Percentiles rank a stretch among this genome's conserved stretches.
These are phyloP conservation scores for Cordyceps cicadae DNA, from an alignment of 2,329 filamentous ascomycete species.

Conservation along the genomic window DNA sequence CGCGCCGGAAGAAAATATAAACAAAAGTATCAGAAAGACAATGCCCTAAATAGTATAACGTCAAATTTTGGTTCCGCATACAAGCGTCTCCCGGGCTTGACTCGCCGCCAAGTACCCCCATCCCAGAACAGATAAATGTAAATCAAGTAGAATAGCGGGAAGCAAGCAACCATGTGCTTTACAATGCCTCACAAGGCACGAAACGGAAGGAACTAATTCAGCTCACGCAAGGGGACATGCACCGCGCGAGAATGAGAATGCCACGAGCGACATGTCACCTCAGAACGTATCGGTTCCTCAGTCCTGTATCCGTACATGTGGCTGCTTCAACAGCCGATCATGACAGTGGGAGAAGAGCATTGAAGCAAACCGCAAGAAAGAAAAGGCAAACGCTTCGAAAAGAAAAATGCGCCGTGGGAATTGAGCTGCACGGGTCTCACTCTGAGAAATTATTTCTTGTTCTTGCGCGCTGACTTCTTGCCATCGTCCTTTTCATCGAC, in stretches of 20 bases:
- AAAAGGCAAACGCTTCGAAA: not conserved
- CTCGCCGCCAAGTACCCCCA: not conserved
- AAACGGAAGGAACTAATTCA: not conserved
- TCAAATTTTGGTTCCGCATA: not conserved
- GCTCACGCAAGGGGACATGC: not conserved
- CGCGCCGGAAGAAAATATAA: constrained; percentile 1
- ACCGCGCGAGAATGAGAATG: not conserved
- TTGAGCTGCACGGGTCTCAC: not conserved
- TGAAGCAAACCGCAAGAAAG: constrained; percentile 11
- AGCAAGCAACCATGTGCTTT: not conserved
- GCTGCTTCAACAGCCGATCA: not conserved
- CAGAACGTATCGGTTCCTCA: not conserved
- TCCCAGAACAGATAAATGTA: not conserved
- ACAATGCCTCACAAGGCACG: not conserved
- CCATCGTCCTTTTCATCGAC: constrained; percentile 47
- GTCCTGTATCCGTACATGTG: not conserved
- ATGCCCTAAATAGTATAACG: not conserved
- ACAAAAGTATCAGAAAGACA: not conserved
- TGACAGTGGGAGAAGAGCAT: not conserved
- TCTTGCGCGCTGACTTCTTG: constrained; percentile 53
- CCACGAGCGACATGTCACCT: not conserved
- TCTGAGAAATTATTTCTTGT: constrained; percentile 34
- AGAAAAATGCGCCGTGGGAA: not conserved
- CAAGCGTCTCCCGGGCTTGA: not conserved
- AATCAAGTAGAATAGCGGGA: not conserved